Percentiles rank a stretch among this genome's conserved stretches.
phyloP scores from a whole-genome alignment of 192 early-diverging fungal species.

The Piromyces sp. region DNA sequence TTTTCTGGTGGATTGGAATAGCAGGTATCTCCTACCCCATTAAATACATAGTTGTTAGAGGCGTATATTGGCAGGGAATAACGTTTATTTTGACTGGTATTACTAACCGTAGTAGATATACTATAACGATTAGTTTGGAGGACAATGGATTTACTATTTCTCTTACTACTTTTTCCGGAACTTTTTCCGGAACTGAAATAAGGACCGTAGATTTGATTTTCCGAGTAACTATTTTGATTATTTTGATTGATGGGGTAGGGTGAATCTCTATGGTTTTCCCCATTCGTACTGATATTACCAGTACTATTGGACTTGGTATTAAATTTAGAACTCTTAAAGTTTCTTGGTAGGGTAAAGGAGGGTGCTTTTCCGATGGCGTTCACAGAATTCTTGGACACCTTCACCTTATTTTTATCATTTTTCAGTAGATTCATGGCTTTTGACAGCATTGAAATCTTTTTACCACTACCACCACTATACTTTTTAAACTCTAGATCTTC shows the following conservation, averaged over 20 bases:
- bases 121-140: neutral
- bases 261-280: too few species aligned
- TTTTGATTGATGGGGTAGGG: too few species aligned
- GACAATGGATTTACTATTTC: neutral
- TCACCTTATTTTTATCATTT: neutral
- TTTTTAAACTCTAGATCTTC: too few species aligned
- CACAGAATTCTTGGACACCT: too few species aligned
- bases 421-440: neutral
- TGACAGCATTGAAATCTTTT: neutral
- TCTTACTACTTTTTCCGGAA: neutral
- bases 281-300: neutral
- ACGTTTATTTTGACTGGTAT: neutral
- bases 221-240: too few species aligned
- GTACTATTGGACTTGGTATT: neutral
- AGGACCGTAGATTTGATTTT: neutral
- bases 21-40: neutral
- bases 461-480: neutral
- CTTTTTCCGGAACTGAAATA: too few species aligned
- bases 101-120: neutral
- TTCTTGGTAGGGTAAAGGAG: neutral
- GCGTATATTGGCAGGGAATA: neutral
- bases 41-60: neutral
- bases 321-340: neutral
- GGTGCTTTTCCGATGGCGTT: too few species aligned
- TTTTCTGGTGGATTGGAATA: neutral